Base-by-base conservation (phyloP, 331 rosid species). In the Acacia pycnantha region DNA sequence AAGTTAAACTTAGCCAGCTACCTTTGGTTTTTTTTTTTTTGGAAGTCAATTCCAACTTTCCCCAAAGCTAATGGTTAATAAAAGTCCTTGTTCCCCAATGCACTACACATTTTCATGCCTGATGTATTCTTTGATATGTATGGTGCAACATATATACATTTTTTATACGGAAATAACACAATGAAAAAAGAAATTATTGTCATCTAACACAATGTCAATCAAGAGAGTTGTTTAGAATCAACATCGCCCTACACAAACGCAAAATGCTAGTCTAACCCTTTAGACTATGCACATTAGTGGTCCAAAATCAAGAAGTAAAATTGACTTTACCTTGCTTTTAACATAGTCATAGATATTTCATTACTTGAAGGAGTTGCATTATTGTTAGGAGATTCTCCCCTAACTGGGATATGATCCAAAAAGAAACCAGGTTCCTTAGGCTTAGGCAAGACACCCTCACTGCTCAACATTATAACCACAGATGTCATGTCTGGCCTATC, bases 401-500 rank as follows among this genome's bases (percentile, higher is more conserved):
- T 54, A 18, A 1, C 50, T 13, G 86, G 37, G 88, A 89, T 83
- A 78, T 54, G 6, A 26, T 62, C 37, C 4, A 62, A 62, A 13
- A 62, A 40, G 0, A 62, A 62, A 62, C 10, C 40, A 27, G 10
- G 68, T 27, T 62, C 37, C 13, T 27, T 27, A 27, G 68, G 68
- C 1, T 62, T 8, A 13, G 10, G 37, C 11, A 62, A 62, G 0
- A 62, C 37, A 26, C 19, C 67, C 16, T 62, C 68, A 62, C 68
- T 62, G 0, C 40, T 62, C 8, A 62, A 14, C 68, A 62, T 62
- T 27, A 62, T 24, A 26, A 27, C 68, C 40, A 27, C 21, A 1
- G 68, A 62, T 13, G 68, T 24, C 37, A 62, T 62, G 21, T 62
- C 35, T 5, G 93, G 89, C 29, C 91, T 66, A 72, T 86, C 87